Evolutionary conservation across 805 yeast species (phyloP), one percentile per base, ranked within the genome.

Genomic region (Candida caryicola): DNA sequence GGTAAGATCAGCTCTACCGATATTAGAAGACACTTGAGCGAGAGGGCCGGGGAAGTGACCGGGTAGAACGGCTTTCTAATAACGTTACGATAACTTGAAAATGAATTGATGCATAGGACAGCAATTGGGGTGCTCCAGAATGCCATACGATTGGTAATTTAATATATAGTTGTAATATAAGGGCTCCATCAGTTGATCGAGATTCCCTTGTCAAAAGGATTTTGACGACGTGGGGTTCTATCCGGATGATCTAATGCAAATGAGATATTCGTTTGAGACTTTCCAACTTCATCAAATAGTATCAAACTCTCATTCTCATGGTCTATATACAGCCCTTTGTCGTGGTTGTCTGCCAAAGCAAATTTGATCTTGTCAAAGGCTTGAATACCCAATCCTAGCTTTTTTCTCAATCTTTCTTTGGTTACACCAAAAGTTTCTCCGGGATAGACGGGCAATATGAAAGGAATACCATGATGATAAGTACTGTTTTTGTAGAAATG

Each of bases 211-310:
- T 69, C 74, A 36, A 57, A 58, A 15, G 57, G 60, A 35, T 48
- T 56, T 33, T 54, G 53, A 18, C 66, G 62, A 33, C 59, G 62
- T n/a, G 81, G 74, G 29, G 80, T 68, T 53, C 93, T 76, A 56
- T 88, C 96, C 1, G 93, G 89, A 53, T 87, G 95, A 55, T 93
- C 96, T 55, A 93, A 67, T 18, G 90, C 95, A 36, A 93, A 64
- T 23, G 69, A 71, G 41, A 76, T 81, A 31, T 68, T 68, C 7
- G 68, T 65, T 13, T 66, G 57, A 13, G 54, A 47, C 26, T 53
- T 55, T 2, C 59, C 60, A 41, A 81, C 55, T 29, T 73, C 74
- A 37, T 81, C 81, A 55, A 67, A 83, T 13, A 89, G 62, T 4
- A 73, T 66, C 31, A 76, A 47, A 5, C 74, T 75, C 17, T 77